These are phyloP conservation scores for Skeletonema grethae DNA, from an alignment of 108 stramenopile genomes.

Conservation along the genomic window DNA sequence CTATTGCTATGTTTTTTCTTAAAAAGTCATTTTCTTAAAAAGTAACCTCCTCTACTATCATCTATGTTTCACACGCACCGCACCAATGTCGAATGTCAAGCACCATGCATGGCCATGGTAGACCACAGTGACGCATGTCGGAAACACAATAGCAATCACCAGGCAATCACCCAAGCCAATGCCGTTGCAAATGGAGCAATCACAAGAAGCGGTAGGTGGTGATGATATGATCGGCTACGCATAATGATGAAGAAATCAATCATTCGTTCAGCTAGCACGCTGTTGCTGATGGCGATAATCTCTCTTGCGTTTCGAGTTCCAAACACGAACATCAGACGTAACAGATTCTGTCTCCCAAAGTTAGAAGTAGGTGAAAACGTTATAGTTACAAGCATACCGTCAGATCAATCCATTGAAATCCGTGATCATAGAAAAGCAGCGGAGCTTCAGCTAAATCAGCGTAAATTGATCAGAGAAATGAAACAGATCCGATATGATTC, in stretches of 20 bases:
- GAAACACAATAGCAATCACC: too few species aligned
- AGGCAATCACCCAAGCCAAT: too few species aligned
- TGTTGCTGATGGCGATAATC: constrained; percentile 1
- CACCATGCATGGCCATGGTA: too few species aligned
- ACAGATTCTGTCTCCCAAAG: neutral
- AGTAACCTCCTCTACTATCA: too few species aligned
- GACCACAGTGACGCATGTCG: too few species aligned
- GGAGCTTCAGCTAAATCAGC: constrained; percentile 21
- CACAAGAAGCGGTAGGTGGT: too few species aligned
- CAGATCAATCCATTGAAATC: neutral
- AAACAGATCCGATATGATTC: constrained; percentile 11
- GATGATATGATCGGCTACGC: too few species aligned
- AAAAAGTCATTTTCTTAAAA: too few species aligned
- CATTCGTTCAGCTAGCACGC: neutral
- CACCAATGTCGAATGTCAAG: too few species aligned
- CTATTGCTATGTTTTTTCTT: too few species aligned
- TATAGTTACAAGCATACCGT: neutral
- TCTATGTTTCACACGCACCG: too few species aligned
- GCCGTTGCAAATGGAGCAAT: too few species aligned
- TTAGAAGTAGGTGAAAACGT: neutral
- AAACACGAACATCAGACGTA: neutral
- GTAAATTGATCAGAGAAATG: constrained; percentile 16
- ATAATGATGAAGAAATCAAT: neutral
- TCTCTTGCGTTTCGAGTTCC: neutral
- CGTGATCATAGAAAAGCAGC: neutral